Evolutionary conservation across 352 stramenopile genomes (phyloP).

Genomic region (Pythium graminicola): DNA sequence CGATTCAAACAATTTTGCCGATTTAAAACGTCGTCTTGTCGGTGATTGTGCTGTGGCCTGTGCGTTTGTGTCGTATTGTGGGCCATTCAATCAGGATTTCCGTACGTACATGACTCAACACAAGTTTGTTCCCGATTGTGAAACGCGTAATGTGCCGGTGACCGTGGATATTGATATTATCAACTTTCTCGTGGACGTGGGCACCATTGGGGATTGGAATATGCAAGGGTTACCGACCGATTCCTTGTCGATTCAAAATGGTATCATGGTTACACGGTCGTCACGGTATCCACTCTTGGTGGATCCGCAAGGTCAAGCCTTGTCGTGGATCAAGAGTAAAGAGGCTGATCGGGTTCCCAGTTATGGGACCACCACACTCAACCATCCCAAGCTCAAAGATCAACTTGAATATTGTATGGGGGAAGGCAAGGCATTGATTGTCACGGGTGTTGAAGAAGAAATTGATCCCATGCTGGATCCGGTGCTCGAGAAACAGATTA

Average conservation of each 20-base stretch:
- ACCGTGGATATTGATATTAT: slow-evolving; percentile 96
- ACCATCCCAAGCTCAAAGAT: slow-evolving; percentile 96
- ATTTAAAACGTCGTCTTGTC: slow-evolving; percentile 94
- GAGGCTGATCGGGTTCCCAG: slow-evolving; percentile 91
- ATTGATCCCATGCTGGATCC: slow-evolving; percentile 98
- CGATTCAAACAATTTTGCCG: slow-evolving; percentile 96
- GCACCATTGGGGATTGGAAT: slow-evolving; percentile 98
- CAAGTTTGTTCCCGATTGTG: slow-evolving; percentile 95
- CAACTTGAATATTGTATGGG: slow-evolving; percentile 98
- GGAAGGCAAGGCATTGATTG: slow-evolving; percentile 92
- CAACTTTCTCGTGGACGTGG: slow-evolving; percentile 96
- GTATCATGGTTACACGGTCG: slow-evolving; percentile 97
- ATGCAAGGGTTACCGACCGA: slow-evolving; percentile 96
- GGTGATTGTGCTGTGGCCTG: slow-evolving; percentile 96
- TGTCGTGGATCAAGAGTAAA: slow-evolving; percentile 97
- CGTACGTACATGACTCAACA: slow-evolving; percentile 94
- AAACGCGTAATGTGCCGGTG: slow-evolving; percentile 88
- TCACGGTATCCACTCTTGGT: slow-evolving; percentile 95
- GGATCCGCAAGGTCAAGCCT: slow-evolving; percentile 96
- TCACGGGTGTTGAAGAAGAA: slow-evolving; percentile 96
- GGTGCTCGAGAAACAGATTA: slow-evolving; percentile 96
- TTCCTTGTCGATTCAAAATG: slow-evolving; percentile 97
- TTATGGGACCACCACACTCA: slow-evolving; percentile 93
- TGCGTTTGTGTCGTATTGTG: slow-evolving; percentile 97
- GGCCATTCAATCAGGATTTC: slow-evolving; percentile 98